phyloP scores from a whole-genome alignment of 1,284 basidiomycete genomes.

The Moesziomyces parantarcticus region DNA sequence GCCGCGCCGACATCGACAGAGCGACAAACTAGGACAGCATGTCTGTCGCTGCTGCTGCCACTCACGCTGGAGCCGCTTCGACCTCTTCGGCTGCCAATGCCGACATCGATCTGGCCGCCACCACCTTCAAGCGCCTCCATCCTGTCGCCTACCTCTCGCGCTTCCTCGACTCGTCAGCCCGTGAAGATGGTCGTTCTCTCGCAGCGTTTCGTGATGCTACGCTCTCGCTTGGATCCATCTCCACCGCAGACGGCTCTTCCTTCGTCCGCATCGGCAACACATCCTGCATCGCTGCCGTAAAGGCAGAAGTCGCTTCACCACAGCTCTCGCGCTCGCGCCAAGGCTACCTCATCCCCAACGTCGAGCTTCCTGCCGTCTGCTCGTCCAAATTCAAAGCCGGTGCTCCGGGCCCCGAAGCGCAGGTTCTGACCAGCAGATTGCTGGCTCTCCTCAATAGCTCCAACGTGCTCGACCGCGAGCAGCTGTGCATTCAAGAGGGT shows the following conservation, averaged over 20 bases:
- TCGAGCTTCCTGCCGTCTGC: constrained; percentile 91
- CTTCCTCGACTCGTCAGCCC: constrained; percentile 48
- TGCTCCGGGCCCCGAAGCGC: constrained; percentile 74
- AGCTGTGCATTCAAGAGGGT: constrained; percentile 81
- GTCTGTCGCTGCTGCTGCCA: constrained; percentile 23
- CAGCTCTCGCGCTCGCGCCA: constrained; percentile 31
- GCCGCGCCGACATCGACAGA: neutral
- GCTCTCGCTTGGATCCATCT: constrained; percentile 42
- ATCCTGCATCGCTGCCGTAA: constrained; percentile 51
- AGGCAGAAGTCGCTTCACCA: constrained; percentile 49
- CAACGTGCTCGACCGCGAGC: constrained; percentile 73
- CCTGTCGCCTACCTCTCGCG: constrained; percentile 50
- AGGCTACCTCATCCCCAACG: constrained; percentile 73
- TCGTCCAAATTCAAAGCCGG: constrained; percentile 93
- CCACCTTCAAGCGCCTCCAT: constrained; percentile 54
- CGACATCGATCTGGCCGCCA: constrained; percentile 28
- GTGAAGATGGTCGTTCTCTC: constrained; percentile 47
- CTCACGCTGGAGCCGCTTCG: constrained; percentile 3
- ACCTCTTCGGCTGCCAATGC: constrained; percentile 7
- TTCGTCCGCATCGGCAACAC: constrained; percentile 50
- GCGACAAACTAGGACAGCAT: constrained; percentile 6
- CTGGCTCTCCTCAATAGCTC: constrained; percentile 73
- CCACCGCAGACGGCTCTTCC: constrained; percentile 46
- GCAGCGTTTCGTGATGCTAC: constrained; percentile 36
- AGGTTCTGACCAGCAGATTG: constrained; percentile 60